Evolutionary conservation across 2,329 filamentous ascomycete species (phyloP).

Genomic region (Xylariales sp.): DNA sequence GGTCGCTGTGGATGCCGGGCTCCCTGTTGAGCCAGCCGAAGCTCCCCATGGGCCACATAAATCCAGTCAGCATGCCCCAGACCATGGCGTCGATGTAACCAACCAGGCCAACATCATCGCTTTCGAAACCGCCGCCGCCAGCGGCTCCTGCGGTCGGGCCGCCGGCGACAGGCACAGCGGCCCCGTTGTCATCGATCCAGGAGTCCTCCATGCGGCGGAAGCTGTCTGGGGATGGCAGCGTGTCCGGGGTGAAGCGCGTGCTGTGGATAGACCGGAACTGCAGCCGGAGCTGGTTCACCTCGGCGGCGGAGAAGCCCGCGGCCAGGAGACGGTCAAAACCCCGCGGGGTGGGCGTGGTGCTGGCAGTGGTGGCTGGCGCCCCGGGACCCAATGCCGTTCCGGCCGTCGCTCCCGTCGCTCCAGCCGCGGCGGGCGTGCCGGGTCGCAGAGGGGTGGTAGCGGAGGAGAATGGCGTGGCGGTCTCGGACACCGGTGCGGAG

Average conservation of each 20-base stretch:
- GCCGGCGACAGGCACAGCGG: constrained; percentile 16
- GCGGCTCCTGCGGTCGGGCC: constrained; percentile 23
- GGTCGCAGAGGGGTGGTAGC: constrained; percentile 2
- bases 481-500: constrained; percentile 7
- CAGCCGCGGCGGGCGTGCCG: constrained; percentile 10
- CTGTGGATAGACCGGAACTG: constrained; percentile 87
- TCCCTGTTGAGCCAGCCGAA: constrained; percentile 81
- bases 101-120: constrained; percentile 41
- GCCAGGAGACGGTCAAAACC: constrained; percentile 85
- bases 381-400: no score
- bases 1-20: constrained; percentile 79
- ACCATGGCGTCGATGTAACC: constrained; percentile 79
- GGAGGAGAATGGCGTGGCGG: constrained; percentile 1
- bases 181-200: constrained; percentile 74
- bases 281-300: constrained; percentile 78
- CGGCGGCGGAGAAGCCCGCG: constrained; percentile 75
- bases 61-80: constrained; percentile 84
- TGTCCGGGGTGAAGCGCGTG: constrained; percentile 78
- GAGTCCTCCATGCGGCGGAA: constrained; percentile 78
- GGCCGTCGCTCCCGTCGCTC: no score
- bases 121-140: constrained; percentile 41
- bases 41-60: constrained; percentile 90
- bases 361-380: no score
- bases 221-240: constrained; percentile 75
- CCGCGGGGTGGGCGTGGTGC: constrained; percentile 46